Evolutionary conservation across 129 eudicot species (phyloP), one percentile per base, ranked within the genome.

Genomic region (Artemisia tridentata): DNA sequence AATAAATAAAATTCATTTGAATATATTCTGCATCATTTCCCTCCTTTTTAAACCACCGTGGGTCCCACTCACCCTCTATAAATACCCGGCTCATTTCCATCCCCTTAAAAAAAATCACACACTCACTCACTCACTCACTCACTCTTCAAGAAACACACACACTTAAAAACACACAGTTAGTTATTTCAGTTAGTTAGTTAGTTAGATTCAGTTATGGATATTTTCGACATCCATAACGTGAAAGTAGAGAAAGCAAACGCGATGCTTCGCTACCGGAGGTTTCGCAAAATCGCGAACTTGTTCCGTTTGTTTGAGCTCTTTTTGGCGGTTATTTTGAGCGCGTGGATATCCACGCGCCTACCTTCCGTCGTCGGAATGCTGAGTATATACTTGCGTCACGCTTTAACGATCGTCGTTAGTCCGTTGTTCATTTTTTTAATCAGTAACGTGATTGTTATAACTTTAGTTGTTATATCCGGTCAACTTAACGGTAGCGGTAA

Each of bases 391-490:
- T 75, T 83, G 75, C 92, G 87, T 81, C 41, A 23, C 57, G 87
- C 60, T 3, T 84, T 16, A 21, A 80, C n/a, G 13, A 7, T 87
- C 71, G 8, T 87, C 75, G 31, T 85, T 38, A 87, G 84, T 63
- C 95, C 89, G 13, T 80, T 87, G 76, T 89, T 84, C 69, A 80
- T 92, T 38, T 92, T 92, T 80, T 68, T 87, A 0, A 71, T 92
- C 75, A 71, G 96, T 60, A 92, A 92, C 72, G 80, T 78, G 49
- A 89, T 92, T 19, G 96, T 92, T 14, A 57, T 92, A 12, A 83
- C 84, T 23, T 88, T 92, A 7, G 69, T 92, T n/a, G 46, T 80
- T 25, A 92, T 88, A 64, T 89, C 96, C 67, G 89, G 97, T 68
- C 81, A 73, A 18, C 65, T 87, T 69, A 65, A 77, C 65, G 63